Percentiles rank a stretch among this genome's conserved stretches.
Conservation (phyloP, 2,329 filamentous ascomycete species). For the Penicillium sp. region DNA sequence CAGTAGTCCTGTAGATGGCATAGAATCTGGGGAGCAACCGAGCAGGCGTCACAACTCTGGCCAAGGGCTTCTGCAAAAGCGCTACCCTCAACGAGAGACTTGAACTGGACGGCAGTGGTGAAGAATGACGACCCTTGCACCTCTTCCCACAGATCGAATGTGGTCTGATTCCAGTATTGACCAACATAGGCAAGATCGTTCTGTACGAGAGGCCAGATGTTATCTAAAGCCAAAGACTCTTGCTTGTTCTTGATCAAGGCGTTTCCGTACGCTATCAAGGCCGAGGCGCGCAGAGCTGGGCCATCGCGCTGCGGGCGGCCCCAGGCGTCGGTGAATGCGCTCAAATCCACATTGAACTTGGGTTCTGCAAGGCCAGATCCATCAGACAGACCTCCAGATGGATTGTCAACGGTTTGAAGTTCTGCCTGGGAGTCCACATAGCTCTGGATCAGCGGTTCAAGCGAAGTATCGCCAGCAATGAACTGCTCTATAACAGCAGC, state of each 20-base stretch:
- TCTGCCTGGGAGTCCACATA: constrained; percentile 69
- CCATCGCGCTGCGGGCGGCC: too few relatives aligned
- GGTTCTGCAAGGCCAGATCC: too few relatives aligned
- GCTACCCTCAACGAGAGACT: constrained; percentile 62
- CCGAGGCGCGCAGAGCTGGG: too few relatives aligned
- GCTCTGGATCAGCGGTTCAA: constrained; percentile 67
- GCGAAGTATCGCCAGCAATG: constrained; percentile 56
- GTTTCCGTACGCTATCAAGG: constrained; percentile 38
- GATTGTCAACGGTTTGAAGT: constrained; percentile 67
- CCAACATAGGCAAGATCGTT: constrained; percentile 75
- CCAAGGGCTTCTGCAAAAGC: constrained; percentile 67
- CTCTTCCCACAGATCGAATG: constrained; percentile 83
- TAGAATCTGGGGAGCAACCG: constrained; percentile 69
- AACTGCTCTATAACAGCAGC: too few relatives aligned
- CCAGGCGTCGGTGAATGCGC: too few relatives aligned
- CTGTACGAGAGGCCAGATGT: constrained; percentile 70
- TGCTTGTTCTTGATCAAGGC: constrained; percentile 68
- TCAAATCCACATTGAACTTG: too few relatives aligned
- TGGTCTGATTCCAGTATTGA: constrained; percentile 52
- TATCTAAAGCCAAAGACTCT: constrained; percentile 58
- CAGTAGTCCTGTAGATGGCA: constrained; percentile 77
- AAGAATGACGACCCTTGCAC: constrained; percentile 77
- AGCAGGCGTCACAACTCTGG: constrained; percentile 62
- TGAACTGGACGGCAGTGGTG: constrained; percentile 70
- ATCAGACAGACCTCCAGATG: too few relatives aligned